Evolutionary conservation across 23 red algal species (phyloP).

Genomic region (Agarophyton chilense): DNA sequence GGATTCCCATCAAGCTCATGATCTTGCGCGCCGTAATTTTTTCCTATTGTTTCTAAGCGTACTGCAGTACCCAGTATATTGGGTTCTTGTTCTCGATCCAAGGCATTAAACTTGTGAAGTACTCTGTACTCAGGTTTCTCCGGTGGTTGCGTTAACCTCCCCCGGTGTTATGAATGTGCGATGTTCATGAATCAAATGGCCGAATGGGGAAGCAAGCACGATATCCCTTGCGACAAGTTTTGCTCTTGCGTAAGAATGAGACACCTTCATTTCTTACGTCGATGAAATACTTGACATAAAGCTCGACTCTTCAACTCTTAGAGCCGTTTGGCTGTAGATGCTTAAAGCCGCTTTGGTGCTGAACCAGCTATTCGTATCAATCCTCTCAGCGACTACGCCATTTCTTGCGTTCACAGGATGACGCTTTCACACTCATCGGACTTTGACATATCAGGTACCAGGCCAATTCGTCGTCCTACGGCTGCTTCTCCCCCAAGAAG

Average conservation of each 20-base stretch:
- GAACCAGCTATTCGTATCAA: not conserved
- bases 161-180: not conserved
- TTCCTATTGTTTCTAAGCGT: constrained; percentile 82
- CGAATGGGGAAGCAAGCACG: too few relatives aligned
- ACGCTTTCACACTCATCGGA: not conserved
- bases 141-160: not conserved
- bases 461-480: constrained; percentile 10
- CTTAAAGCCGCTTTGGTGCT: not conserved
- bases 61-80: constrained; percentile 92
- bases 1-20: constrained; percentile 29
- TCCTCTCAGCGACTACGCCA: not conserved
- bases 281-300: too few relatives aligned
- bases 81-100: constrained; percentile 63
- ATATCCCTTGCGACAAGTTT: too few relatives aligned
- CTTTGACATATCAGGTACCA: not conserved
- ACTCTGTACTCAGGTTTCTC: not conserved
- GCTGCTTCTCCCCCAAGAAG: constrained; percentile 11
- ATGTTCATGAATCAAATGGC: too few relatives aligned
- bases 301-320: too few relatives aligned
- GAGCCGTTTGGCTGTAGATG: too few relatives aligned
- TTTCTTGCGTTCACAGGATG: not conserved
- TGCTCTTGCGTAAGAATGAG: too few relatives aligned
- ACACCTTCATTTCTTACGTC: too few relatives aligned
- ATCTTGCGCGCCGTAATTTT: constrained; percentile 76
- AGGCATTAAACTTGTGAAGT: not conserved